Conservation (phyloP, 139 green algal genomes). For the Limnomonas spitsbergensis region DNA sequence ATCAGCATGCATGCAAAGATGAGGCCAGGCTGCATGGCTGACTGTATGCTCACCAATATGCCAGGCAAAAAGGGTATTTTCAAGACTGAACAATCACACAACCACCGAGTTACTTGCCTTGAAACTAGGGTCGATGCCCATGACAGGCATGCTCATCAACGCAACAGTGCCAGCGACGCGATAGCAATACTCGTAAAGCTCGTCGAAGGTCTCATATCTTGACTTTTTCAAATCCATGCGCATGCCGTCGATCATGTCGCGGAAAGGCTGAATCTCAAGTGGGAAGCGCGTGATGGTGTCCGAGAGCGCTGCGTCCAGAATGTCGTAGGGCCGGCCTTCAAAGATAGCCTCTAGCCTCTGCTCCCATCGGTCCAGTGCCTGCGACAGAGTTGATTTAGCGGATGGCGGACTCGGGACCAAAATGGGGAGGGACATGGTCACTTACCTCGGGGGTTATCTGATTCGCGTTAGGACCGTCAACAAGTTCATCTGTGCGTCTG, state of each 20-base stretch:
- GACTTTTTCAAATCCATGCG: constrained; percentile 96
- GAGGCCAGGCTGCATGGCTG: too few relatives aligned
- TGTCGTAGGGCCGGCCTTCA: constrained; percentile 88
- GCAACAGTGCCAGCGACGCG: constrained; percentile 93
- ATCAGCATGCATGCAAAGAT: too few relatives aligned
- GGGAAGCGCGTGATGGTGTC: constrained; percentile 90
- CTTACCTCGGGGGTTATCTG: constrained; percentile 88
- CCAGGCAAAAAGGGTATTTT: too few relatives aligned
- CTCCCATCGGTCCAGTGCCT: constrained; percentile 95
- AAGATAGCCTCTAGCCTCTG: constrained; percentile 91
- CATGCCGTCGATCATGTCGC: constrained; percentile 98
- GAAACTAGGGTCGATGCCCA: constrained; percentile 88
- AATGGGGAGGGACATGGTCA: background rate
- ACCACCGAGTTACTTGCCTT: too few relatives aligned
- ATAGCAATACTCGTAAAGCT: constrained; percentile 99
- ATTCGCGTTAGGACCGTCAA: constrained; percentile 95
- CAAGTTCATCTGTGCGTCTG: constrained; percentile 95
- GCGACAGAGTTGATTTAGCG: too few relatives aligned
- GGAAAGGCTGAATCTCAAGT: constrained; percentile 96
- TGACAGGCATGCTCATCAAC: constrained; percentile 95
- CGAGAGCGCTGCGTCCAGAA: constrained; percentile 91
- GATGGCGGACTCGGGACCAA: too few relatives aligned
- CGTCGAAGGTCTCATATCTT: constrained; percentile 93
- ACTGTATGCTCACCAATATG: too few relatives aligned
- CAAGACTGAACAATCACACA: too few relatives aligned